Base-by-base conservation (phyloP, 192 early-diverging fungal species). In the Podochytrium sp. region DNA sequence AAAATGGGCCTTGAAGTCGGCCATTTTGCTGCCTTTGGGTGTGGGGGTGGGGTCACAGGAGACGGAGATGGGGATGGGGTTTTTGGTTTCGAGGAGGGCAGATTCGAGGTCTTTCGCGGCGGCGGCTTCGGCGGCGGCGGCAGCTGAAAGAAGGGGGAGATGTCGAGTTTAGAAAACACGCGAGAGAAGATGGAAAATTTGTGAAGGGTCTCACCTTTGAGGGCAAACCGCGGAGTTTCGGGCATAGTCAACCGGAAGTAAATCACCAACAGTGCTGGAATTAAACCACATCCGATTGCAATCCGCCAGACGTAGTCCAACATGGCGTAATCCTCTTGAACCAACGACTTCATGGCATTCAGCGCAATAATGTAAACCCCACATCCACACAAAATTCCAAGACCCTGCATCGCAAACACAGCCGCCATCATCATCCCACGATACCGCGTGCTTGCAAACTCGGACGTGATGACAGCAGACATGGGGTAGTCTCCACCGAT, bases 401-500 rank as follows among this genome's bases (percentile, higher is more conserved):
- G 87, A 35, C 95, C 94, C 75, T 96, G 95, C 92, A 93, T 95
- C 47, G 94, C 91, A 81, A 96, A 98, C 34, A 96, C 96, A 66
- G 82, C 80, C 60, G 85, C 89, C 65, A 97, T 92, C 87, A 98
- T 90, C 76, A 88, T 91, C 63, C 96, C 96, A 50, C 96, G 90
- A 77, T 89, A 86, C 39, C 88, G 81, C 60, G 89, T 83, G 49
- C 89, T 83, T 39, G 95, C 89, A 75, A 92, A 98, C 85, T 98
- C 96, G 56, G 94, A 92, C 32, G 94, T 94, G 62, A 98, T 96
- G 50, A 94, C 92, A 34, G 94, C 93, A 18, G 95, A 96, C 55
- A 97, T 83, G 20, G 96, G 96, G 79, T 98, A 98, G 80, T 98
- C 95, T 65, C 94, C 94, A 69, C 96, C 96, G 73, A 96, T 90